Conservation (phyloP, 495 filamentous ascomycete genomes). For the Friedmanniomyces endolithicus region DNA sequence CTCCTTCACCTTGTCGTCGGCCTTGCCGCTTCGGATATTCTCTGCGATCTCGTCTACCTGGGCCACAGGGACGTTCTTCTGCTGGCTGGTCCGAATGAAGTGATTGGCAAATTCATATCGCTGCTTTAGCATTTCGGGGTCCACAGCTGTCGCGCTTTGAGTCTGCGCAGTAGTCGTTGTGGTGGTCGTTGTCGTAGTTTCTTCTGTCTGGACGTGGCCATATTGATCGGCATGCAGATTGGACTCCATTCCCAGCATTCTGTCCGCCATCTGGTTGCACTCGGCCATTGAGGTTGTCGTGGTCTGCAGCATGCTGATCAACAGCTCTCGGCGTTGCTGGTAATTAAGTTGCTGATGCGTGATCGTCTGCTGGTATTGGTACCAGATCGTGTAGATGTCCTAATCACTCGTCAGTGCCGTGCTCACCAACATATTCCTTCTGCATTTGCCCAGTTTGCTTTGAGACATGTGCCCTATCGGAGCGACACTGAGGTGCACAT, state of each 20-base stretch:
- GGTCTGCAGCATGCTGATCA: neutral
- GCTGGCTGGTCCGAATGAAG: neutral
- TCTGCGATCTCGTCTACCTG: neutral
- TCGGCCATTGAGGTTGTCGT: neutral
- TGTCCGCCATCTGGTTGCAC: neutral
- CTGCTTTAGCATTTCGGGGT: neutral
- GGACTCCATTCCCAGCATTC: slow-evolving; percentile 1
- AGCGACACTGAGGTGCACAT: no score
- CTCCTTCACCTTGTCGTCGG: neutral
- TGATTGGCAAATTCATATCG: neutral
- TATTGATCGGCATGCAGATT: slow-evolving; percentile 1
- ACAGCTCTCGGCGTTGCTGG: neutral
- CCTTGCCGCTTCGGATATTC: neutral
- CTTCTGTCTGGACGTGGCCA: neutral
- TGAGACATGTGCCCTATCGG: no score
- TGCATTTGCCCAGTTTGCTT: no score
- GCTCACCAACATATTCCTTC: neutral
- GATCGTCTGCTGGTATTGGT: neutral
- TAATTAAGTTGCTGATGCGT: neutral
- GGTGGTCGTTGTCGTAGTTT: slow-evolving; percentile 2
- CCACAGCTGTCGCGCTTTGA: neutral
- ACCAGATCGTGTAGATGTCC: neutral
- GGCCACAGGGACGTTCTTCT: neutral
- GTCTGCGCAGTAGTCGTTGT: neutral
- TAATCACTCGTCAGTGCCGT: neutral